Percentiles rank a stretch among this genome's conserved stretches.
Evolutionary conservation across 2,329 filamentous ascomycete species (phyloP).

Genomic region (Fusarium sulawesiense): DNA sequence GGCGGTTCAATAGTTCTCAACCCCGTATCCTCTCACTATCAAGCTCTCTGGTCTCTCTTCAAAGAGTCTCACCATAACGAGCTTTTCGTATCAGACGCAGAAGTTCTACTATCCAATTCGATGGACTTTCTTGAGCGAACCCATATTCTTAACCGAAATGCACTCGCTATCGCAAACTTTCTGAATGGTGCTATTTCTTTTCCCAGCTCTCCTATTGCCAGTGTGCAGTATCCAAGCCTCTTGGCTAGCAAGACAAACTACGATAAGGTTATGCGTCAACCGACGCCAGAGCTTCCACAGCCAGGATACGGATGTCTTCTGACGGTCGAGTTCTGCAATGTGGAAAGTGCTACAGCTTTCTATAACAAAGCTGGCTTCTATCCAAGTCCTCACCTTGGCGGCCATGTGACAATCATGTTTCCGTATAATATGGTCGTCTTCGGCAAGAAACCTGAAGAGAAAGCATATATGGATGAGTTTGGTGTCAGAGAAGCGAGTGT

Average conservation of each 20-base stretch:
- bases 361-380: conserved; percentile 63
- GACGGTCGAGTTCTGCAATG: conserved; percentile 61
- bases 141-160: conserved; percentile 57
- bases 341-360: conserved; percentile 57
- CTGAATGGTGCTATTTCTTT: conserved; percentile 49
- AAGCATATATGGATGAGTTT: conserved; percentile 52
- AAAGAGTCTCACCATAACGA: conserved; percentile 56
- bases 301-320: conserved; percentile 68
- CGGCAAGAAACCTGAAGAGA: conserved; percentile 53
- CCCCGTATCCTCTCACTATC: conserved; percentile 57
- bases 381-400: conserved; percentile 65
- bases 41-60: conserved; percentile 48
- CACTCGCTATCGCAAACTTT: conserved; percentile 55
- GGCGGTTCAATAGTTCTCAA: conserved; percentile 63
- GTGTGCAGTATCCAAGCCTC: conserved; percentile 59
- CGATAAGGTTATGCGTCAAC: conserved; percentile 52
- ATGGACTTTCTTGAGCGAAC: conserved; percentile 56
- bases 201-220: conserved; percentile 51
- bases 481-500: conserved; percentile 57
- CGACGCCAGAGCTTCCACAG: conserved; percentile 57
- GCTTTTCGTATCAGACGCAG: conserved; percentile 60
- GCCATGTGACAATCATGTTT: conserved; percentile 61
- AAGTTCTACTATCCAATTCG: conserved; percentile 59
- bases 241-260: conserved; percentile 49
- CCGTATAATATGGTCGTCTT: conserved; percentile 61